A percentile compares a stretch with the other conserved stretches of the same genome.
Conservation (phyloP, 164 flowering plant species). For the Paratinospora sagittata region DNA sequence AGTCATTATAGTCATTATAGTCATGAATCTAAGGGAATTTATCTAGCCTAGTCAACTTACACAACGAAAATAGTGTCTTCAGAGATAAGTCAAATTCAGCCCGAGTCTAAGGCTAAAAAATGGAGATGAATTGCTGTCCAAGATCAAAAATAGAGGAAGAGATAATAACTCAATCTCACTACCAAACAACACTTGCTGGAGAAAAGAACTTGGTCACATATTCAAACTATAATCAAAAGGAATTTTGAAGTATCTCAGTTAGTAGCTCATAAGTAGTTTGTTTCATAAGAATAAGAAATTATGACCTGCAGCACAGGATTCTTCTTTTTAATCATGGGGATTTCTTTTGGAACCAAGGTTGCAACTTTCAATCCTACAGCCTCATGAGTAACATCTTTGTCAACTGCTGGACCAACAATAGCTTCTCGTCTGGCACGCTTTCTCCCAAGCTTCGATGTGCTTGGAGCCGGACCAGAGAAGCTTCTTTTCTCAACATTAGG, state of each 20-base stretch:
- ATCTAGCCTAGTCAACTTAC: neutral
- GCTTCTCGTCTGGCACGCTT: slow-evolving; percentile 61
- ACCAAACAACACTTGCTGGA: neutral
- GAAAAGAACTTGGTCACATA: neutral
- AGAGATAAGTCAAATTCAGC: neutral
- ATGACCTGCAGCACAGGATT: slow-evolving; percentile 73
- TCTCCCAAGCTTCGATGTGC: slow-evolving; percentile 16
- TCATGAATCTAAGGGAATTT: no score
- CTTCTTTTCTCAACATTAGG: slow-evolving; percentile 21
- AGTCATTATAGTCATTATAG: no score
- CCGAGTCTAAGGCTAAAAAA: neutral
- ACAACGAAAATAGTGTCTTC: neutral
- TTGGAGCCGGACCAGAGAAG: slow-evolving; percentile 13
- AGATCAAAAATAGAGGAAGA: neutral
- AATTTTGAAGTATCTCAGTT: no score
- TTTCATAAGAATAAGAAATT: neutral
- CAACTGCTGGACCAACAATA: slow-evolving; percentile 88
- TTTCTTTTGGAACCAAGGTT: slow-evolving; percentile 77
- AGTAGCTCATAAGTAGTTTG: neutral
- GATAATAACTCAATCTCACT: neutral
- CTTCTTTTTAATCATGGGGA: slow-evolving; percentile 80
- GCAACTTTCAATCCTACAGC: slow-evolving; percentile 82
- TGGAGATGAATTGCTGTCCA: neutral
- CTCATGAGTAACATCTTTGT: slow-evolving; percentile 86
- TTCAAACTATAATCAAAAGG: no score